A percentile compares a stretch with the other conserved stretches of the same genome.
Evolutionary conservation across 106 monocot species (phyloP).

Genomic region (Xerophyta viscosa): DNA sequence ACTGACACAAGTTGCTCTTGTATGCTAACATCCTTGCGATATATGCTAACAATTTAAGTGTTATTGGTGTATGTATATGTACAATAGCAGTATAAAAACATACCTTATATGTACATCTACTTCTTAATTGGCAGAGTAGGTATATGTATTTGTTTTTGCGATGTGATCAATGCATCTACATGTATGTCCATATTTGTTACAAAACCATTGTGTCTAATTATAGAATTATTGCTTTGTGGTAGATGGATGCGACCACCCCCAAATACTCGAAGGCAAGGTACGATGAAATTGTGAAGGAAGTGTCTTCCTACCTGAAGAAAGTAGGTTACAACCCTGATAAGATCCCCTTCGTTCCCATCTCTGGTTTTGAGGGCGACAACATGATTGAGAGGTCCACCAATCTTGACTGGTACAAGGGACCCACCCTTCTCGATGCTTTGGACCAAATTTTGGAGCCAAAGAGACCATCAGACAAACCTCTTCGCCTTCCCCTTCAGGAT

Average conservation of each 20-base stretch:
- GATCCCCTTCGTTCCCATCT: slow-evolving; percentile 17
- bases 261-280: slow-evolving; percentile 16
- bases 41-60: neutral
- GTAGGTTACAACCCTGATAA: slow-evolving; percentile 16
- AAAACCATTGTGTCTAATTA: neutral
- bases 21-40: neutral
- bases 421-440: slow-evolving; percentile 12
- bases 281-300: slow-evolving; percentile 18
- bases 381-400: slow-evolving; percentile 20
- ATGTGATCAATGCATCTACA: too few species aligned
- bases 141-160: too few species aligned
- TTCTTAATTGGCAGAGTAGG: too few species aligned
- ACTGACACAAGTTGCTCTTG: neutral
- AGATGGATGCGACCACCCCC: slow-evolving; percentile 16
- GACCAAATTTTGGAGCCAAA: slow-evolving; percentile 10
- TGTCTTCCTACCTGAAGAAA: slow-evolving; percentile 14
- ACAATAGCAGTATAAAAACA: neutral
- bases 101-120: too few species aligned
- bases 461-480: slow-evolving; percentile 15
- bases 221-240: neutral
- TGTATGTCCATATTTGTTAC: too few species aligned
- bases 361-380: slow-evolving; percentile 17
- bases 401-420: slow-evolving; percentile 16
- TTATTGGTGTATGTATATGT: too few species aligned
- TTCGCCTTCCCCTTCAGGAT: slow-evolving; percentile 15